Evolutionary conservation across 805 yeast species (phyloP).

Genomic region (Saccharomycopsis sp.): DNA sequence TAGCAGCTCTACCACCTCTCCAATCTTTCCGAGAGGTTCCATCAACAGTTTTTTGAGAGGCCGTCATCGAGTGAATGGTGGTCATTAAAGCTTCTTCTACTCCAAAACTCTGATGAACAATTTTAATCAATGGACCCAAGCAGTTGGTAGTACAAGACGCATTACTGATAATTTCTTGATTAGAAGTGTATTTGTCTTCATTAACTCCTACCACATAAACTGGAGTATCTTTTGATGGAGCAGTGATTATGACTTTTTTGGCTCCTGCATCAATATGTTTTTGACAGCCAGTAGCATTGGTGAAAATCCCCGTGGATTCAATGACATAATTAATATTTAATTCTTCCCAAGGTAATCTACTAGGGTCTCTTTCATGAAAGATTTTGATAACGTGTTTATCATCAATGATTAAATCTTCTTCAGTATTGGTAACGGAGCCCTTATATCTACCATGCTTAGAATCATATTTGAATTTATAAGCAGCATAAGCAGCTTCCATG

Average conservation of each 20-base stretch:
- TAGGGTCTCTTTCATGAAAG: conserved; percentile 60
- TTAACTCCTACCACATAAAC: conserved; percentile 68
- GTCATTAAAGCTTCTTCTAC: conserved; percentile 70
- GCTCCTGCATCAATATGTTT: conserved; percentile 67
- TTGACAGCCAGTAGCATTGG: conserved; percentile 52
- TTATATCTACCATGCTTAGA: conserved; percentile 82
- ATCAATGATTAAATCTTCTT: conserved; percentile 51
- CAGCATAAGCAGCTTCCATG: conserved; percentile 82
- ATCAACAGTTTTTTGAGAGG: conserved; percentile 65
- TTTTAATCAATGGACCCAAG: conserved; percentile 65
- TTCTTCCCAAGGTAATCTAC: conserved; percentile 58
- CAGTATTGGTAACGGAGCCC: conserved; percentile 60
- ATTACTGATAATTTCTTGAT: conserved; percentile 51
- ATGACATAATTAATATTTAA: conserved; percentile 51
- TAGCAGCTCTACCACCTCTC: conserved; percentile 76
- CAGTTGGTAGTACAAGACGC: conserved; percentile 71
- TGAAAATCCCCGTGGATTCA: conserved; percentile 68
- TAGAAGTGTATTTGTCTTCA: conserved; percentile 46
- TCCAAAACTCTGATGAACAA: conserved; percentile 54
- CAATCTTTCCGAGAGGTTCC: conserved; percentile 74
- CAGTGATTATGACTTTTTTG: conserved; percentile 62
- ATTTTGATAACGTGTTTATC: conserved; percentile 39
- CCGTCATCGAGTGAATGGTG: conserved; percentile 63
- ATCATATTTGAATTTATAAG: conserved; percentile 93
- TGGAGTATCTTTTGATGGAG: conserved; percentile 64